Evolutionary conservation across 805 yeast species (phyloP), one percentile per base, ranked within the genome.

Genomic region (Pichia cephalocereana): DNA sequence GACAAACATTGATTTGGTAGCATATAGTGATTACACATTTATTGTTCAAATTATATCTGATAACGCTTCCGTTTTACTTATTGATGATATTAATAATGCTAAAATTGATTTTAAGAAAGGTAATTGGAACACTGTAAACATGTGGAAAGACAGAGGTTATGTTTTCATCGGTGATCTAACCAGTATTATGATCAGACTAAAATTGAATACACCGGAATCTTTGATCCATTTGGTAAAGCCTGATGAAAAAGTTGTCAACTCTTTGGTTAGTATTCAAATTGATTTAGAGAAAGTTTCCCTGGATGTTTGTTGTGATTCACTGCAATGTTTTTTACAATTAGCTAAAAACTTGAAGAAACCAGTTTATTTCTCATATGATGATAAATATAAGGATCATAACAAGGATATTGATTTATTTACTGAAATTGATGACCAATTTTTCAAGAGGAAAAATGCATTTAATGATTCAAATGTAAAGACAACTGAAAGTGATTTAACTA

Each of bases 231-330:
- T 18, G 4, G n/a, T 10, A 2, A 6, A 10, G 6, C 28, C 19
- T 34, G 42, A 43, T n/a, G 41, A 52, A 50, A 54, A 61, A 48
- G 56, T 76, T 0, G 40, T 65, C 1, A 40, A 17, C 15, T 28
- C 50, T 7, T 12, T 47, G 4, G 14, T 48, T 44, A 51, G 46
- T 34, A 27, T 47, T 8, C 46, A 39, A 23, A 6, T 50, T 15
- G 42, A 46, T 38, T 18, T 52, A 3, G 46, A 75, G 2, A 77
- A 73, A 44, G 41, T 81, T 31, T 75, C 74, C 43, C 57, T 80
- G 10, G 71, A 71, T 45, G 53, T 77, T 8, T 89, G 96, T 67
- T 91, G 96, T 1, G 98, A 90, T 60, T 87, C 96, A 0, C 73
- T 81, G 0, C 83, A 86, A 57, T 77, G 91, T 12, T 63, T 90